A percentile compares a stretch with the other conserved stretches of the same genome.
phyloP scores from a whole-genome alignment of 1,284 basidiomycete genomes.

The Rhodotorula sp. region DNA sequence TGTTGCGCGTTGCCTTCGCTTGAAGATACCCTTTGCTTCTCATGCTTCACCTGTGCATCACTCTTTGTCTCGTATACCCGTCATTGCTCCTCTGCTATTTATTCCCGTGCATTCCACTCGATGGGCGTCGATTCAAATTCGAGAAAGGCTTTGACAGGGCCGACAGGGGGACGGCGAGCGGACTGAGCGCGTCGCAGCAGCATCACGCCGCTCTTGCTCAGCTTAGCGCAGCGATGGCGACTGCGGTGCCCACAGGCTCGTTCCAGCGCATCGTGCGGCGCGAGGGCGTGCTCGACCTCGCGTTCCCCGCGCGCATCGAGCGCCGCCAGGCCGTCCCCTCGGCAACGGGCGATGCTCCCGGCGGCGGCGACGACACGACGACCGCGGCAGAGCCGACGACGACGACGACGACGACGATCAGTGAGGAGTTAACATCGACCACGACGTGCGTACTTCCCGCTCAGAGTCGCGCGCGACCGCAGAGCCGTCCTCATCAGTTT shows the following conservation, averaged over 20 bases:
- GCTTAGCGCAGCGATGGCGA: not conserved
- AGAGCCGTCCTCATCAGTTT: too few relatives aligned
- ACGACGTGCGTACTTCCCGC: not conserved
- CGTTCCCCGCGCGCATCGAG: not conserved
- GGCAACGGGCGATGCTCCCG: not conserved
- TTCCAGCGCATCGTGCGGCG: slow-evolving; percentile 2
- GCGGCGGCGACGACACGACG: not conserved
- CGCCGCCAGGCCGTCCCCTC: not conserved
- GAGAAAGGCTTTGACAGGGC: too few relatives aligned
- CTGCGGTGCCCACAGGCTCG: too few relatives aligned
- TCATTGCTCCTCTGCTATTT: too few relatives aligned
- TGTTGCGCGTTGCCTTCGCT: too few relatives aligned
- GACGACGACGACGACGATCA: slow-evolving; percentile 12
- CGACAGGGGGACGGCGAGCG: too few relatives aligned
- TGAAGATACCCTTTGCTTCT: too few relatives aligned
- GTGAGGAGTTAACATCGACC: not conserved
- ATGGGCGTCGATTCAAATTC: too few relatives aligned
- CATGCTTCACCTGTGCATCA: too few relatives aligned
- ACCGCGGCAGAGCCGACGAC: slow-evolving; percentile 5
- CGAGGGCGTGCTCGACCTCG: slow-evolving; percentile 9
- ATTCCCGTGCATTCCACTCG: too few relatives aligned
- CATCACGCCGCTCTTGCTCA: not conserved
- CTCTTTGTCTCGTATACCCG: too few relatives aligned
- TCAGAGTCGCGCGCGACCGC: not conserved
- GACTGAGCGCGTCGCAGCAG: too few relatives aligned